Conservation (phyloP, 441 rosid species). For the Flueggea neowawraea region DNA sequence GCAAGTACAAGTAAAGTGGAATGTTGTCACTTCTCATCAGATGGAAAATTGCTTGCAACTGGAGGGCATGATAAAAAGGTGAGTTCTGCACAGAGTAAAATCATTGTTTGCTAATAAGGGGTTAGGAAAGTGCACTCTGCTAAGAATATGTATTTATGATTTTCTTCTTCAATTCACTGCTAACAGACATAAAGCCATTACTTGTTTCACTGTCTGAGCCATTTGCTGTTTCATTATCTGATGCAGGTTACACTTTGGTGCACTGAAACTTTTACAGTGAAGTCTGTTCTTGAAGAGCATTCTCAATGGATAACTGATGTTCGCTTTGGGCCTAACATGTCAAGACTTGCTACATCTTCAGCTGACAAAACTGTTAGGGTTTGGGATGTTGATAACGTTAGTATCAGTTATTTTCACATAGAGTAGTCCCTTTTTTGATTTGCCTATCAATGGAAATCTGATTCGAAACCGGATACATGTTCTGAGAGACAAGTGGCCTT, state of each 20-base stretch:
- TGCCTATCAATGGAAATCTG: not conserved
- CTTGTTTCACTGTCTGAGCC: too few species aligned
- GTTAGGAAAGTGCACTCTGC: not conserved
- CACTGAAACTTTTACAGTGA: constrained; percentile 41
- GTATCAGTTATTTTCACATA: constrained; percentile 8
- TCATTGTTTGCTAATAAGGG: not conserved
- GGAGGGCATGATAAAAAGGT: constrained; percentile 77
- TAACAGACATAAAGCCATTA: too few species aligned
- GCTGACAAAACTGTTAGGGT: constrained; percentile 69
- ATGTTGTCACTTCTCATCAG: constrained; percentile 70
- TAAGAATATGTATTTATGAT: too few species aligned
- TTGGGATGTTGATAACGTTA: constrained; percentile 70
- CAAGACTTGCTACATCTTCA: constrained; percentile 62
- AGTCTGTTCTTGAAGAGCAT: constrained; percentile 65
- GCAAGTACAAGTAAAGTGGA: constrained; percentile 47
- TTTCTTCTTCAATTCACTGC: too few species aligned
- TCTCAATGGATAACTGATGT: constrained; percentile 58
- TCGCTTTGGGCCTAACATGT: constrained; percentile 64
- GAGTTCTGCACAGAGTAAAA: not conserved
- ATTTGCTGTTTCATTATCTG: constrained; percentile 10
- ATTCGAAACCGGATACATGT: too few species aligned
- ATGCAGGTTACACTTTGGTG: constrained; percentile 66
- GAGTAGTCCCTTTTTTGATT: not conserved
- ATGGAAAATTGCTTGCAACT: constrained; percentile 73
- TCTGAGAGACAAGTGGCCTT: too few species aligned